Evolutionary conservation across 2,329 filamentous ascomycete species (phyloP), one percentile per base, ranked within the genome.

Genomic region (Exserohilum rostratum): DNA sequence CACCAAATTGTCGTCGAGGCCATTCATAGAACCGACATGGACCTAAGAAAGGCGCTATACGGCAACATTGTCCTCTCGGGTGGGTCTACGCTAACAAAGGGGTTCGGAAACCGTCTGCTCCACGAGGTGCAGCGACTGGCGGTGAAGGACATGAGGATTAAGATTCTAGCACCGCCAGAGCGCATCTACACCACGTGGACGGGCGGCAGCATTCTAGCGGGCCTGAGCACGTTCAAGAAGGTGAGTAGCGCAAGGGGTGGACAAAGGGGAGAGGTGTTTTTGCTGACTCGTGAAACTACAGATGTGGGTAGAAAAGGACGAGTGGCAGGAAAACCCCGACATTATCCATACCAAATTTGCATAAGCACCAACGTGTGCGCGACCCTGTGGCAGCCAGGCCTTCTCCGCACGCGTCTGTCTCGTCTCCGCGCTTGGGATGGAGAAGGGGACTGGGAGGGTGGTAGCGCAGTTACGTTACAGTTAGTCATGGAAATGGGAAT

Each of bases 281-380:
- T 38, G 62, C 71, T 75, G 65, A 75, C 68, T 65, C 57, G 48
- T 53, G 46, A 53, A 30, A n/a, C n/a, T 58, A 53, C 74, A 96
- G 93, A 99, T 99, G 95, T 98, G 95, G 92, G 95, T 99, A 71
- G 96, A 92, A 78, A 93, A 96, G 74, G 95, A 98, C 73, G 95
- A 99, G 82, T 99, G 95, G 95, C 95, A 99, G 76, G 95, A 99
- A 83, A 96, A 99, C 74, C 95, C 95, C 15, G 93, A 99, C 73
- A 95, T 99, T 69, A 98, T 99, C 73, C 93, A 98, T 79, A 95
- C 91, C 72, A 98, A 96, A 79, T 96, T 98, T 77, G 93, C 91
- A 70, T 97, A 50, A 50, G 47, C 48, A 50, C 34, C 33, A 35
- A 56, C 57, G 39, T 6, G 18, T 38, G 60, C 83, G 22, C 22